Evolutionary conservation across 352 stramenopile genomes (phyloP).

Genomic region (Phytophthora chlamydospora): DNA sequence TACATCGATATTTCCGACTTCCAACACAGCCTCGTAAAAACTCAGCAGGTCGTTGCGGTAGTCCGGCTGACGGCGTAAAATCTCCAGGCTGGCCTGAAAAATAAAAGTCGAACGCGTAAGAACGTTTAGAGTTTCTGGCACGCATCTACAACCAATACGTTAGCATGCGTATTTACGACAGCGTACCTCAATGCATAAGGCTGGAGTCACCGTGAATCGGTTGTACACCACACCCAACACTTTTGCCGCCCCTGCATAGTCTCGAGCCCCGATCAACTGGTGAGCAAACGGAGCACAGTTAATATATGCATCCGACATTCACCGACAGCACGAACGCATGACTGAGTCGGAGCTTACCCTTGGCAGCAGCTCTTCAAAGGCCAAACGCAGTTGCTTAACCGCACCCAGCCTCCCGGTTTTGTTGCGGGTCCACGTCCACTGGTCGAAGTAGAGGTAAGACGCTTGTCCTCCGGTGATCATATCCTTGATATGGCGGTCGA

Average conservation of each 20-base stretch:
- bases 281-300: background rate
- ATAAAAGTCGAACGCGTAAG: too few species aligned
- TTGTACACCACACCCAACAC: constrained; percentile 74
- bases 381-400: constrained; percentile 42
- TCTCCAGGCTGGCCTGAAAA: constrained; percentile 75
- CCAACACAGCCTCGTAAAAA: constrained; percentile 62
- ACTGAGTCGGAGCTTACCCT: constrained; percentile 32
- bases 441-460: constrained; percentile 50
- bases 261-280: constrained; percentile 70
- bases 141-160: too few species aligned
- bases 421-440: constrained; percentile 54
- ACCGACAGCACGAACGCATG: background rate
- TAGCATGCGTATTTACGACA: too few species aligned
- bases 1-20: constrained; percentile 58
- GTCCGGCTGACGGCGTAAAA: constrained; percentile 63
- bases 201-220: constrained; percentile 61
- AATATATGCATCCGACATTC: background rate
- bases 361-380: constrained; percentile 58
- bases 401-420: constrained; percentile 16
- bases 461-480: constrained; percentile 7
- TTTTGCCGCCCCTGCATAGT: constrained; percentile 73
- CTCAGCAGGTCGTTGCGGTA: constrained; percentile 55
- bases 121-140: too few species aligned
- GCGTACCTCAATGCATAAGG: constrained; percentile 68
- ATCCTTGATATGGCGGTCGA: constrained; percentile 47